Evolutionary conservation across 176 grass and related monocot species (phyloP).

Genomic region (Oryza glaberrima): DNA sequence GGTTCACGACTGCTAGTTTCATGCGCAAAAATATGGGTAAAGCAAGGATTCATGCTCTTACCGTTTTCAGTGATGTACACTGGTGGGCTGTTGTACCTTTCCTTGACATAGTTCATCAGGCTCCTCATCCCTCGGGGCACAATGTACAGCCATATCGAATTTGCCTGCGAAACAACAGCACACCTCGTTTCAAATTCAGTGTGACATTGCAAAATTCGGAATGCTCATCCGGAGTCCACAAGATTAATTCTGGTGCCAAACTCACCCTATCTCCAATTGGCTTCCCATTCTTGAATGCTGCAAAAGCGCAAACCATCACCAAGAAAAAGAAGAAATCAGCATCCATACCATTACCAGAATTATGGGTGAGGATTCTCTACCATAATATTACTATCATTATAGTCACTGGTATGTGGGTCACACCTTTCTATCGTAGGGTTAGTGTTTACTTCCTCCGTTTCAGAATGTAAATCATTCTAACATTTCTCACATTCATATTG

Average conservation of each 20-base stretch:
- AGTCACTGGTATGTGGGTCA: too few species aligned
- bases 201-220: background rate
- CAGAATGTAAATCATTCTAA: too few species aligned
- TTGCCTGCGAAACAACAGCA: conserved; percentile 48
- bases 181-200: background rate
- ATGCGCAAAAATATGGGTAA: background rate
- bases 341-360: background rate
- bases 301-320: background rate
- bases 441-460: too few species aligned
- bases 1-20: too few species aligned
- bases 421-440: too few species aligned
- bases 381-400: too few species aligned
- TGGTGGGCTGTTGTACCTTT: conserved; percentile 72
- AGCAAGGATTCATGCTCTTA: background rate
- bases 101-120: conserved; percentile 92
- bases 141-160: conserved; percentile 90
- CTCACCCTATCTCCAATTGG: conserved; percentile 74
- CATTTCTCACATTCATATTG: too few species aligned
- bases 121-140: conserved; percentile 81
- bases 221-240: background rate
- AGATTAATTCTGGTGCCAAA: background rate
- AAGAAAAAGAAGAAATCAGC: conserved; percentile 21
- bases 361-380: too few species aligned
- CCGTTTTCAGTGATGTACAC: conserved; percentile 96
- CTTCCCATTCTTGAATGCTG: conserved; percentile 70